These are phyloP conservation scores for Mastigamoeba balamuthi DNA, from an alignment of 78 protist species.

Conservation along the genomic window DNA sequence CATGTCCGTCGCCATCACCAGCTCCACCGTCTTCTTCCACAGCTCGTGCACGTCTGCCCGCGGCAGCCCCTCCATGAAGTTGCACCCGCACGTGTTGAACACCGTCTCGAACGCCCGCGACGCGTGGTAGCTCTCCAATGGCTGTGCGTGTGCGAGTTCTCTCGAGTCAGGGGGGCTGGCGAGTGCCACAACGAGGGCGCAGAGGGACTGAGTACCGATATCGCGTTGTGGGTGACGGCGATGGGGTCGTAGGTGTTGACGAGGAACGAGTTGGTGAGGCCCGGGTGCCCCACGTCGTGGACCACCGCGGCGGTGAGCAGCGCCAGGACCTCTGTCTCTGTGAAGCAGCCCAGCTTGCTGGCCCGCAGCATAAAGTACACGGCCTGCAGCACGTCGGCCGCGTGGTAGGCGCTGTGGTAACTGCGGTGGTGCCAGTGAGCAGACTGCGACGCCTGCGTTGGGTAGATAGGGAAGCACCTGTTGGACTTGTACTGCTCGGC, in stretches of 20 bases:
- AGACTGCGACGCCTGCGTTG: no score
- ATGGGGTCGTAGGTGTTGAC: conserved; percentile 16
- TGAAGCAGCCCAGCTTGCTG: no score
- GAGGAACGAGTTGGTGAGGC: not conserved
- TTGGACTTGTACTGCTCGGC: no score
- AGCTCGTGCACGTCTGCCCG: not conserved
- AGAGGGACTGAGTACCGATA: conserved; percentile 1
- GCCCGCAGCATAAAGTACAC: not conserved
- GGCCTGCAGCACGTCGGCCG: not conserved
- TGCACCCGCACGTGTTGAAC: not conserved
- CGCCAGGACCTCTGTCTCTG: not conserved
- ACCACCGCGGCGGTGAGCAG: not conserved
- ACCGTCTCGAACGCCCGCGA: not conserved
- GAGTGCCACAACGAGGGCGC: no score
- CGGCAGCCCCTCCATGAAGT: not conserved
- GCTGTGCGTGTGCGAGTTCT: no score
- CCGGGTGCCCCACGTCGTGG: not conserved
- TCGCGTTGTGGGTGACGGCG: conserved; percentile 15
- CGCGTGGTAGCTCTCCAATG: conserved; percentile 14
- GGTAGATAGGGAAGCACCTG: no score
- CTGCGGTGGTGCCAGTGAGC: no score
- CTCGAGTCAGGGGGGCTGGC: no score
- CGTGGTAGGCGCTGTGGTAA: not conserved
- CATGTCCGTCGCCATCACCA: conserved; percentile 4
- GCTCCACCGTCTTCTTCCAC: not conserved